Evolutionary conservation across 176 grass and related monocot genomes (phyloP), one percentile per base, ranked within the genome.

Genomic region (Carex cristatella): DNA sequence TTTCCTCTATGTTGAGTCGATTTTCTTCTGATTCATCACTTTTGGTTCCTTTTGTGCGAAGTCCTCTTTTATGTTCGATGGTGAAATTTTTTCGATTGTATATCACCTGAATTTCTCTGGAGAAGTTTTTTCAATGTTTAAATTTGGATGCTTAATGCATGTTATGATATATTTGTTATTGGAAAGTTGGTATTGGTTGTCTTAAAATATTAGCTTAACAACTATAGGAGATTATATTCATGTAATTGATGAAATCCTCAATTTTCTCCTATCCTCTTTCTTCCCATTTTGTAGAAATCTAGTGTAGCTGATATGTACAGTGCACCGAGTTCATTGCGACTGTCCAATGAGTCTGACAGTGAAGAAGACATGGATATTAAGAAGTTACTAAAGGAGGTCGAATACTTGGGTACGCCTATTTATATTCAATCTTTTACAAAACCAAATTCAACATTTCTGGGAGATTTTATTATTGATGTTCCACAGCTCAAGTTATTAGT

Each of bases 291-390:
- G 51, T 83, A 98, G 95, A 88, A 86, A 71, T 94, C 87, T 65
- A 98, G 83, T 81, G 84, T 94, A 64, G 72, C 91, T 5, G 88
- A 93, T 86, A 98, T 98, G 92, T 98, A 98, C 65, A 84, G 19
- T n/a, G 80, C 77, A 11, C 91, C 91, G 62, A 82, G 63, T 82
- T 28, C 54, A 49, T 84, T 70, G 81, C 81, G 87, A 65, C 59
- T 86, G 84, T 54, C 51, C 6, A 64, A 88, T 73, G 71, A 67
- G 18, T 89, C 90, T 44, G 95, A 98, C 18, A 89, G 85, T 11
- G 92, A 94, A 81, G 87, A 90, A 91, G 84, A 92, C 40, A 91
- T 94, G 57, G 92, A 97, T 83, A 91, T 98, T 33, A 85, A 70
- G 35, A 98, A 91, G 85, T 37, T 97, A 66, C 64, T 97, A 61